Evolutionary conservation across 2,329 filamentous ascomycete genomes (phyloP), one percentile per base, ranked within the genome.

Genomic region (Colletotrichum sp.): DNA sequence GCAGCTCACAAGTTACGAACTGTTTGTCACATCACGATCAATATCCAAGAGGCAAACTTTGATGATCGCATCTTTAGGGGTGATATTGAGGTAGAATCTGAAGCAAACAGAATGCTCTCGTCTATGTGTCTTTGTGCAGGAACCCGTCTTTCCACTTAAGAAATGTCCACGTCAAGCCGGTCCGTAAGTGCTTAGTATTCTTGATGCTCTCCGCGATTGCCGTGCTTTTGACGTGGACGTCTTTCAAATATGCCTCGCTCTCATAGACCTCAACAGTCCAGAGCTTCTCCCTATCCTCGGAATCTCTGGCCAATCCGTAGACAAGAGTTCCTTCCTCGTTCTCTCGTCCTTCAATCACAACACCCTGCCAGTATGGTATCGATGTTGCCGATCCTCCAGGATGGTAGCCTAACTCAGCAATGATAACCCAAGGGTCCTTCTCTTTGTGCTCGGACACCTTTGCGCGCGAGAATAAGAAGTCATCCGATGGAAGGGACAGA

Each of bases 101-200:
- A 52, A 52, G n/a, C 10, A 21, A 21, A 13, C 1, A 21, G 1
- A 21, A 52, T 52, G 0, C 10, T 1, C 43, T 13, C 6, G 2
- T 52, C 43, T 52, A 52, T 7, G 4, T n/a, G 7, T 61, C 16
- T 32, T 61, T 61, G 9, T 61, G 58, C 30, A 61, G 28, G 3
- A 61, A 61, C 30, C 58, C 58, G 18, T n/a, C 18, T 13, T 6
- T 18, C 58, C 58, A 34, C 1, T 9, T 24, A 18, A 61, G 26
- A 8, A 61, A 61, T 5, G 30, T 61, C 58, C 58, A 61, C 8
- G 30, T 30, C 58, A 61, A 32, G 10, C 58, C 58, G 4, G 58
- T 61, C 58, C 58, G 28, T 4, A 61, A 15, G 30, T 61, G 58
- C 58, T 61, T 61, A 3, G 58, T 61, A 1, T 34, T 61, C 58